These are phyloP conservation scores for Aspergillus fischeri DNA, from an alignment of 2,329 filamentous ascomycete genomes.

Conservation along the genomic window DNA sequence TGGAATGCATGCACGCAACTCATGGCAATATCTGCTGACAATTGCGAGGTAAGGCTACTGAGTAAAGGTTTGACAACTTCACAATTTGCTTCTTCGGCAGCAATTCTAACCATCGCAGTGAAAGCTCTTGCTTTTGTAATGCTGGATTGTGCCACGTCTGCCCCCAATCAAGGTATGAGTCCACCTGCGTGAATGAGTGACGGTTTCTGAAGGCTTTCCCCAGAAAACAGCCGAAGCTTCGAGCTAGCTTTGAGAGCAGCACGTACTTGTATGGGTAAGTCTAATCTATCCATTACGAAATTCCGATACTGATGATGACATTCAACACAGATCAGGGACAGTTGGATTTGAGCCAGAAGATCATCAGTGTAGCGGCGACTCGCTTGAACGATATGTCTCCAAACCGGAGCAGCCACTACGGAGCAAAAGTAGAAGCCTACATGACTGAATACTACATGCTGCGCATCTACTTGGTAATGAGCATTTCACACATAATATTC, in stretches of 20 bases:
- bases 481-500: neutral
- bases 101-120: slow-evolving; percentile 23
- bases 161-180: slow-evolving; percentile 10
- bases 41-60: slow-evolving; percentile 6
- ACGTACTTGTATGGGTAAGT: slow-evolving; percentile 57
- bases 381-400: slow-evolving; percentile 43
- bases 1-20: slow-evolving; percentile 36
- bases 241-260: slow-evolving; percentile 65
- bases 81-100: neutral
- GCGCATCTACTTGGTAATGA: slow-evolving; percentile 60
- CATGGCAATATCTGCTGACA: slow-evolving; percentile 8
- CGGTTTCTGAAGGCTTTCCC: neutral
- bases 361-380: slow-evolving; percentile 61
- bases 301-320: neutral
- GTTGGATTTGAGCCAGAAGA: slow-evolving; percentile 54
- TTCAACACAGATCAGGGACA: slow-evolving; percentile 48
- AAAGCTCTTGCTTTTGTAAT: slow-evolving; percentile 63
- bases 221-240: slow-evolving; percentile 55
- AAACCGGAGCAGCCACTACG: slow-evolving; percentile 7
- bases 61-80: slow-evolving; percentile 15
- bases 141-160: slow-evolving; percentile 52
- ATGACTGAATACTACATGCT: slow-evolving; percentile 61
- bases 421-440: slow-evolving; percentile 8
- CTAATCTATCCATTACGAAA: neutral
- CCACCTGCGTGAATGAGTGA: neutral